Conservation (phyloP, 805 yeast species). For the Lipomyces oligophaga region DNA sequence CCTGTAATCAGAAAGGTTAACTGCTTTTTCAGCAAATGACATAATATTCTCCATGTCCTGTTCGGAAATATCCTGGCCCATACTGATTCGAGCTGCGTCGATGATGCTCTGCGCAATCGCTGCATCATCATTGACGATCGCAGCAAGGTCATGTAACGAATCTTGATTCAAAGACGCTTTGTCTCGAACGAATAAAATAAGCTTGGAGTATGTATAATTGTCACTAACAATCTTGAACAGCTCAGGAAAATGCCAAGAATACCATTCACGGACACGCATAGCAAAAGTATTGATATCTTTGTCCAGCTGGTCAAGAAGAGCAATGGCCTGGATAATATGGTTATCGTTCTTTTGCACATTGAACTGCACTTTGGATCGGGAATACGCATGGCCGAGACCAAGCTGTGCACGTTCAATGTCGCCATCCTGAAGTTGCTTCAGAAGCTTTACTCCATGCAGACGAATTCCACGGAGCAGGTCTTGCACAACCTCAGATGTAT, state of each 20-base stretch:
- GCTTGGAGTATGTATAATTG: conserved; percentile 78
- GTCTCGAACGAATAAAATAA: conserved; percentile 79
- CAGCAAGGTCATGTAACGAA: conserved; percentile 80
- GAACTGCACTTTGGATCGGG: conserved; percentile 98
- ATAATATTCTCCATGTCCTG: conserved; percentile 88
- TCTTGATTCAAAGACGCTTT: conserved; percentile 65
- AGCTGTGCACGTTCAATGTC: conserved; percentile 97
- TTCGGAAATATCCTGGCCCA: conserved; percentile 98
- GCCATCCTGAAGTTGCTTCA: conserved; percentile 89
- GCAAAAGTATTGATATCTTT: conserved; percentile 97
- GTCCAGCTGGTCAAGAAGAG: conserved; percentile 93
- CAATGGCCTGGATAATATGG: conserved; percentile 98
- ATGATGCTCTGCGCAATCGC: conserved; percentile 86
- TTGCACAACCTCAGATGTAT: conserved; percentile 87
- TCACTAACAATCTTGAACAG: conserved; percentile 87
- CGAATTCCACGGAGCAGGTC: conserved; percentile 94
- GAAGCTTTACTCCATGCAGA: conserved; percentile 79
- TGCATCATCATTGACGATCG: conserved; percentile 84
- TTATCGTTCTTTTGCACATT: conserved; percentile 98
- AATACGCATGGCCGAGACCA: conserved; percentile 98
- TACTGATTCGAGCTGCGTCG: conserved; percentile 92
- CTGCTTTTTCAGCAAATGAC: conserved; percentile 91
- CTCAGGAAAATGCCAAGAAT: conserved; percentile 99
- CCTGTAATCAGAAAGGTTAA: conserved; percentile 87
- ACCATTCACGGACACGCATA: conserved; percentile 96